A percentile compares a stretch with the other conserved stretches of the same genome.
phyloP scores from a whole-genome alignment of 768 basidiomycete species.

The Boletus coccyginus region DNA sequence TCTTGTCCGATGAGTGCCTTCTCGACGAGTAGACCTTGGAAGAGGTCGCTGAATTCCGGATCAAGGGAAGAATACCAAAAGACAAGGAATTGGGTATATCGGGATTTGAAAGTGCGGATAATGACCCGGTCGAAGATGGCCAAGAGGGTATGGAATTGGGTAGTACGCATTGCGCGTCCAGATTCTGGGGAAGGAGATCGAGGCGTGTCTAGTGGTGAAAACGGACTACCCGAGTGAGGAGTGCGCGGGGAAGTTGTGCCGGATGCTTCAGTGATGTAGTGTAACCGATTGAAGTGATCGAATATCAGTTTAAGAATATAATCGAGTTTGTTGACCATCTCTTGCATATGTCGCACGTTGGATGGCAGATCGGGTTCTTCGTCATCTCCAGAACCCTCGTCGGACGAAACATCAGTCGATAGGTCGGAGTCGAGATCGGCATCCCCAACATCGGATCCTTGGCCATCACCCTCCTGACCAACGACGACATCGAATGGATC shows the following conservation, averaged over 20 bases:
- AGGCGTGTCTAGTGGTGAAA: constrained; percentile 20
- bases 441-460: constrained; percentile 54
- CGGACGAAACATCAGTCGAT: constrained; percentile 77
- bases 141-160: constrained; percentile 84
- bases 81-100: constrained; percentile 94
- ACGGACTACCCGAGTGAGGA: constrained; percentile 1
- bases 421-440: constrained; percentile 48
- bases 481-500: constrained; percentile 86
- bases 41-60: constrained; percentile 84
- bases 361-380: constrained; percentile 36
- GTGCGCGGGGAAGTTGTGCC: constrained; percentile 12
- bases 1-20: constrained; percentile 68
- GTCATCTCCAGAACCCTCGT: constrained; percentile 51
- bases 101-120: constrained; percentile 93
- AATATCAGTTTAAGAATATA: constrained; percentile 82
- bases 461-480: constrained; percentile 67
- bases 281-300: constrained; percentile 69
- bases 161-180: constrained; percentile 41
- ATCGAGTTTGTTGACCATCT: constrained; percentile 92
- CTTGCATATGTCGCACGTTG: constrained; percentile 67
- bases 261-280: constrained; percentile 27
- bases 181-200: constrained; percentile 32
- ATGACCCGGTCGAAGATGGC: constrained; percentile 93
- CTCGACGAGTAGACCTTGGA: constrained; percentile 92
- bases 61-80: constrained; percentile 96